Evolutionary conservation across 805 yeast species (phyloP).

Genomic region (Wickerhamiella occidentalis): DNA sequence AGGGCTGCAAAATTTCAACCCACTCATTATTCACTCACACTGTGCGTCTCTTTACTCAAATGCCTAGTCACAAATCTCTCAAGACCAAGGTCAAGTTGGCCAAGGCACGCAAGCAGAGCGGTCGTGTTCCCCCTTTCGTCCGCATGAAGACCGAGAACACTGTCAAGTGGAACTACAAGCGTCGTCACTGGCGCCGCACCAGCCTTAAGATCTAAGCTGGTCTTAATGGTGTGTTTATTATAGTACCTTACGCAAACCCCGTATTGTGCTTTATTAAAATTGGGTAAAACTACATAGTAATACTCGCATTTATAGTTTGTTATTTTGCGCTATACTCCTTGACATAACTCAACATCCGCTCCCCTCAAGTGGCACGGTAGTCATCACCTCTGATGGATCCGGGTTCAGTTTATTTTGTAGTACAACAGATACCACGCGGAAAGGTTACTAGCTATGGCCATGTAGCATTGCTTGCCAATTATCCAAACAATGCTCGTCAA

Average conservation of each 20-base stretch:
- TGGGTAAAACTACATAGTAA: constrained; percentile 10
- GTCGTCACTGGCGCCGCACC: constrained; percentile 99
- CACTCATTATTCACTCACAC: constrained; percentile 8
- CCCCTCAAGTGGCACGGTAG: too few relatives aligned
- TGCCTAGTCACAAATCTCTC: constrained; percentile 70
- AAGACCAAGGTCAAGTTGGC: constrained; percentile 97
- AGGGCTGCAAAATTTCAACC: constrained; percentile 8
- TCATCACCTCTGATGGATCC: constrained; percentile 3
- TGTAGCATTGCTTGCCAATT: constrained; percentile 48
- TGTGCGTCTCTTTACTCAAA: constrained; percentile 7
- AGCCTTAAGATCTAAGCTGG: constrained; percentile 80
- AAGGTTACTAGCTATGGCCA: constrained; percentile 64
- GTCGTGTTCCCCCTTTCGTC: constrained; percentile 99
- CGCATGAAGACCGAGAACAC: constrained; percentile 96
- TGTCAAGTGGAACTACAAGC: constrained; percentile 85
- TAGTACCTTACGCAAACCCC: not conserved
- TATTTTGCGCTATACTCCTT: constrained; percentile 1
- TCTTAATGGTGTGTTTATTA: constrained; percentile 8
- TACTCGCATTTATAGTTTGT: constrained; percentile 6
- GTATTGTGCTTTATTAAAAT: constrained; percentile 4
- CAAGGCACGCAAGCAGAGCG: constrained; percentile 97
- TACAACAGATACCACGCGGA: constrained; percentile 46
- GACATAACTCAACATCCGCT: not conserved
- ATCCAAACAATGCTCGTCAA: constrained; percentile 58
- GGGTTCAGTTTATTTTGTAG: constrained; percentile 40